A percentile compares a stretch with the other conserved stretches of the same genome.
Conservation (phyloP, 495 filamentous ascomycete genomes). For the Daldinia caldariorum region DNA sequence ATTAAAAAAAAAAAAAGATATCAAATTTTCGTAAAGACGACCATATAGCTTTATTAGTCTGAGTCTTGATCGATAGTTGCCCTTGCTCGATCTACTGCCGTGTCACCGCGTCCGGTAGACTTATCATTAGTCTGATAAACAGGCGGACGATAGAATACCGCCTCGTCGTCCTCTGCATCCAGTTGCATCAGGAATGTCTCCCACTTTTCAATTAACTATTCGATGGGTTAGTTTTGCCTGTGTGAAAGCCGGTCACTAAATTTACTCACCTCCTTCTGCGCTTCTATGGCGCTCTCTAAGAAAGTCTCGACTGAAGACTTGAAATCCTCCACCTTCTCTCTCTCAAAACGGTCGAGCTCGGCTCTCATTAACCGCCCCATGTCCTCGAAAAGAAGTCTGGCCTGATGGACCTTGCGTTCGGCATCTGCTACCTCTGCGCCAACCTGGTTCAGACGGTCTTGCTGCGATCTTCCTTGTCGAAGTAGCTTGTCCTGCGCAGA, state of each 20-base stretch:
- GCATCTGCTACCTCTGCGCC: constrained; percentile 92
- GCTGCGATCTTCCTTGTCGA: constrained; percentile 90
- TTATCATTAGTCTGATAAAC: constrained; percentile 55
- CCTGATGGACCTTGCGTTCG: constrained; percentile 91
- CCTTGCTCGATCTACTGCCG: constrained; percentile 60
- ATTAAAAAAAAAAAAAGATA: constrained; percentile 26
- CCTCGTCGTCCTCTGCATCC: constrained; percentile 89
- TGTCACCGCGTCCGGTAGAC: constrained; percentile 54
- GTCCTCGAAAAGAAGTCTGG: constrained; percentile 90
- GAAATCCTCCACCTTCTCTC: constrained; percentile 98
- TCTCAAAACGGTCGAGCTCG: constrained; percentile 93
- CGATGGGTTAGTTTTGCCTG: constrained; percentile 29
- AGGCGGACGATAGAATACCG: constrained; percentile 76
- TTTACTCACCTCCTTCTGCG: constrained; percentile 90
- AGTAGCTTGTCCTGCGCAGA: constrained; percentile 89
- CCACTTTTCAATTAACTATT: constrained; percentile 95
- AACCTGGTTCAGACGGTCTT: constrained; percentile 91
- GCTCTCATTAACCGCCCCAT: constrained; percentile 93
- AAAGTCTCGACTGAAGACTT: constrained; percentile 98
- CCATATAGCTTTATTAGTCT: constrained; percentile 48
- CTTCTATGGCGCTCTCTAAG: constrained; percentile 94
- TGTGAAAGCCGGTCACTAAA: neutral
- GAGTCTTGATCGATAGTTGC: constrained; percentile 63
- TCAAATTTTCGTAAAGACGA: constrained; percentile 24
- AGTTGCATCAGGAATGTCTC: constrained; percentile 96